A percentile compares a stretch with the other conserved stretches of the same genome.
Conservation (phyloP, 1,284 basidiomycete genomes). For the Tremellales sp. region DNA sequence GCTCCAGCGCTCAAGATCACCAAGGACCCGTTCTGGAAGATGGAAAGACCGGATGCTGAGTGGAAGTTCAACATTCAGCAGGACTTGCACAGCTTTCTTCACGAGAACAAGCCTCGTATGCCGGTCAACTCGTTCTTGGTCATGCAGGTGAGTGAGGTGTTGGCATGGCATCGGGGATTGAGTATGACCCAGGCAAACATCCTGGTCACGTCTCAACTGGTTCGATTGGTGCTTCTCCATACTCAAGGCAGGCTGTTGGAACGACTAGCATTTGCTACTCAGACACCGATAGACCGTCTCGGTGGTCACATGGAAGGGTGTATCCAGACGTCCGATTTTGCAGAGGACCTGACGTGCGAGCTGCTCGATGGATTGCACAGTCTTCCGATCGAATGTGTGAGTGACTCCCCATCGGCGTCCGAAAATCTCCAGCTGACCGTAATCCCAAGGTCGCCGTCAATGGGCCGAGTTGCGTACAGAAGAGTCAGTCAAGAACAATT, state of each 20-base stretch:
- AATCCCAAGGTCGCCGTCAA: constrained; percentile 32
- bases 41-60: constrained; percentile 26
- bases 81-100: constrained; percentile 37
- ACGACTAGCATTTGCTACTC: constrained; percentile 31
- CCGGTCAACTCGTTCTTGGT: constrained; percentile 35
- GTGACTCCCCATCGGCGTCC: not conserved
- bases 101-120: not conserved
- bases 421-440: not conserved
- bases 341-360: constrained; percentile 23
- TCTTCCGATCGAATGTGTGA: constrained; percentile 30
- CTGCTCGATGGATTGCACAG: constrained; percentile 40
- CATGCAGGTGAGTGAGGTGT: constrained; percentile 31
- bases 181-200: constrained; percentile 31
- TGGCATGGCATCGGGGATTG: not conserved
- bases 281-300: constrained; percentile 28
- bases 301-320: too few relatives aligned
- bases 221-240: constrained; percentile 38
- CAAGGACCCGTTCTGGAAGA: not conserved
- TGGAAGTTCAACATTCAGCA: constrained; percentile 34
- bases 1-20: constrained; percentile 23
- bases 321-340: constrained; percentile 2
- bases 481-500: constrained; percentile 18
- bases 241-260: constrained; percentile 30
- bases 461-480: constrained; percentile 42
- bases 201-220: constrained; percentile 41